Evolutionary conservation across 1,284 basidiomycete species (phyloP).

Genomic region (Leccinum fallax): DNA sequence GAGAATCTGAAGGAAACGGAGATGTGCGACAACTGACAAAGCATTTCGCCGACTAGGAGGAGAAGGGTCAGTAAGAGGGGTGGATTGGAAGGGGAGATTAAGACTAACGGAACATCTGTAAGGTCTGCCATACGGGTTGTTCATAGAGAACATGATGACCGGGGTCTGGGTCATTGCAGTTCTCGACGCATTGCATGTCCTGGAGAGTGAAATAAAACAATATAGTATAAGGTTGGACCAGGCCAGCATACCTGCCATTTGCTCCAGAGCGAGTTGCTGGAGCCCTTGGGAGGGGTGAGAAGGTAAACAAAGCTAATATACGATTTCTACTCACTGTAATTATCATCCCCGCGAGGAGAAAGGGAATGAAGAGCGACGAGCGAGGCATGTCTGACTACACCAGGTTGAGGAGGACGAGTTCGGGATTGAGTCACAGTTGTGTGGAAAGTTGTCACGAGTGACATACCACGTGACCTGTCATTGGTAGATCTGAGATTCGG

Average conservation of each 20-base stretch:
- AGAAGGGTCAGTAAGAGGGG: conserved; percentile 31
- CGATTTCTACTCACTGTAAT: conserved; percentile 54
- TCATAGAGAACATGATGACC: conserved; percentile 73
- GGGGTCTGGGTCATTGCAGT: conserved; percentile 67
- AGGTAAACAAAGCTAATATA: not conserved
- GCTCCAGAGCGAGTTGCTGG: conserved; percentile 78
- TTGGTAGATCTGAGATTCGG: conserved; percentile 32
- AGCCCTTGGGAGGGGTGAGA: conserved; percentile 50
- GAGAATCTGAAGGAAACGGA: conserved; percentile 30
- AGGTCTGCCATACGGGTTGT: conserved; percentile 92
- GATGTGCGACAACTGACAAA: conserved; percentile 61
- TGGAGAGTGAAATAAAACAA: conserved; percentile 34
- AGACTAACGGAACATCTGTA: conserved; percentile 88
- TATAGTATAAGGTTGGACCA: not conserved
- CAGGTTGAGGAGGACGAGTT: not conserved
- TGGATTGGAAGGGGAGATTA: conserved; percentile 19
- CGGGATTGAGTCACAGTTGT: conserved; percentile 11
- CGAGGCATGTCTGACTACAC: conserved; percentile 42
- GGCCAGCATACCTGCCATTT: conserved; percentile 68
- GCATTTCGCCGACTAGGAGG: conserved; percentile 83
- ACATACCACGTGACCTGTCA: conserved; percentile 23
- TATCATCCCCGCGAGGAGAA: conserved; percentile 77
- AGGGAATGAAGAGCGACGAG: conserved; percentile 48
- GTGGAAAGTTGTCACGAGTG: conserved; percentile 19
- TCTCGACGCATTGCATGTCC: conserved; percentile 96